Base-by-base conservation (phyloP, 768 basidiomycete species). In the Rickenella mellea region DNA sequence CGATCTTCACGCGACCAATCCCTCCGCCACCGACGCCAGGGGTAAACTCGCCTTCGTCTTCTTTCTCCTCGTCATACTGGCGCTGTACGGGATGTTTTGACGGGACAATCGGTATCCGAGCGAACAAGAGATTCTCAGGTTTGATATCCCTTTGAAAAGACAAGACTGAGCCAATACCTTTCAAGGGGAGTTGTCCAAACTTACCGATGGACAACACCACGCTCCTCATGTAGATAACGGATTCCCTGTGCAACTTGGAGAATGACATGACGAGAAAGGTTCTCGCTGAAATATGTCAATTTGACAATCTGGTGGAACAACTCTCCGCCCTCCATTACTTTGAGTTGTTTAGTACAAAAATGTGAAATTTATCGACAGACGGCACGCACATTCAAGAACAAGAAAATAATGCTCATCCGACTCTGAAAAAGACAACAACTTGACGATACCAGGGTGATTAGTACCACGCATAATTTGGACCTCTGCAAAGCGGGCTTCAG, bases 241-340 rank as follows among this genome's bases (percentile, higher is more conserved):
- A 99, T 97, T 15, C 88, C 96, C 12, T 89, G 74, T 0, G 89
- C 90, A 20, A 96, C 92, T 64, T 99, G 96, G 0, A 96, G 67
- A 52, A 99, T 97, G 54, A 98, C 93, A 58, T 98, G 96, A 9
- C 93, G 82, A 4, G 96, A 76, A n/a, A 99, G 81, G 44, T 85
- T 88, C 64, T 99, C 96, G 60, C 86, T 90, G 60, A 99, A 99
- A 64, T 98, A 99, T 3, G 96, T 99, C 47, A 98, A 76, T 60
- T 96, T 98, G 64, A 99, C 96, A 57, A 97, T 97, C 59, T 96
- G 93, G 58, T 97, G 92, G 69, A 99, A 99, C 2, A 99, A 71
- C 61, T 99, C 96, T 47, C 96, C 96, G 45, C 96, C 96, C 58
- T 85, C 87, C 91, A 97, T 87, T 35, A 98, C 89, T 94, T n/a